Evolutionary conservation across 2,329 filamentous ascomycete species (phyloP).

Genomic region (Fusarium multiceps): DNA sequence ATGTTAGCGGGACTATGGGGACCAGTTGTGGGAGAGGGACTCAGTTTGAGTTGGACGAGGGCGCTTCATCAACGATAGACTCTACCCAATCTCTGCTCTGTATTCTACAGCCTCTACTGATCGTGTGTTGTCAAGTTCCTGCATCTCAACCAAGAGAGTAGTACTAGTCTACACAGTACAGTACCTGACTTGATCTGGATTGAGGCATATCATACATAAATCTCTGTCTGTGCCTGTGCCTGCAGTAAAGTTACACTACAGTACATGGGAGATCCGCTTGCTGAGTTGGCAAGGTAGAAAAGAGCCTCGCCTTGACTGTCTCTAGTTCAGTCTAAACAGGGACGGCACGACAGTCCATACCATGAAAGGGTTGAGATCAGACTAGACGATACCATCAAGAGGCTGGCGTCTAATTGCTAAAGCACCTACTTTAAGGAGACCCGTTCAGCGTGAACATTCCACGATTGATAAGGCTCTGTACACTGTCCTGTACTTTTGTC

Average conservation of each 20-base stretch:
- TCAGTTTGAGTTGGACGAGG: slow-evolving; percentile 28
- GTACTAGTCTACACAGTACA: neutral
- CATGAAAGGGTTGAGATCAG: slow-evolving; percentile 35
- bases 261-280: slow-evolving; percentile 36
- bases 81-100: slow-evolving; percentile 33
- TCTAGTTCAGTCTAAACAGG: slow-evolving; percentile 30
- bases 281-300: slow-evolving; percentile 42
- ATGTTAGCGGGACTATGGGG: slow-evolving; percentile 42
- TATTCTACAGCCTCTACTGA: slow-evolving; percentile 4
- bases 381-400: slow-evolving; percentile 34
- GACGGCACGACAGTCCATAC: slow-evolving; percentile 33
- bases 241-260: slow-evolving; percentile 28
- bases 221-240: slow-evolving; percentile 2
- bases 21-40: slow-evolving; percentile 35
- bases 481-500: slow-evolving; percentile 18
- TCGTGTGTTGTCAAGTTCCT: slow-evolving; percentile 44
- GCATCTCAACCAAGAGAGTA: slow-evolving; percentile 33
- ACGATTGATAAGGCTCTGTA: neutral
- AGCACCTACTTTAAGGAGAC: slow-evolving; percentile 12
- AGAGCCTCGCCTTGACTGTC: slow-evolving; percentile 4
- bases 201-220: slow-evolving; percentile 8
- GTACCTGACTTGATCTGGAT: neutral
- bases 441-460: neutral
- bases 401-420: slow-evolving; percentile 26
- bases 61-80: slow-evolving; percentile 33